Conservation (phyloP, 768 basidiomycete species). For the Zangia roseola region DNA sequence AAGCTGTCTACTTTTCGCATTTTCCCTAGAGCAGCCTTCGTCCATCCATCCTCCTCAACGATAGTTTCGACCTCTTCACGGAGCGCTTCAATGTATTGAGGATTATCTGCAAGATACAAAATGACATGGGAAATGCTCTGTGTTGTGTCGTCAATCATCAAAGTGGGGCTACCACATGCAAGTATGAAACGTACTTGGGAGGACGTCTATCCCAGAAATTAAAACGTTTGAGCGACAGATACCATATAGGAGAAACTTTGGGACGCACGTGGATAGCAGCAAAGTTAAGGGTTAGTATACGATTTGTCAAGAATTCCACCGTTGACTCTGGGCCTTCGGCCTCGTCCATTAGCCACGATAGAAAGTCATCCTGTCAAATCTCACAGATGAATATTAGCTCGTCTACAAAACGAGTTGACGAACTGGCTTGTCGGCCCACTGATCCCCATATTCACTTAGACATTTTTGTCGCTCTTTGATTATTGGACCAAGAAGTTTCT, state of each 20-base stretch:
- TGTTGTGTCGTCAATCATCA: neutral
- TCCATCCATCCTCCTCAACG: constrained; percentile 30
- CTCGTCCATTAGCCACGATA: constrained; percentile 33
- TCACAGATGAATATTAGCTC: neutral
- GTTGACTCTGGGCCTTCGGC: constrained; percentile 21
- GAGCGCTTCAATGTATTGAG: constrained; percentile 34
- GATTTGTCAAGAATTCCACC: constrained; percentile 19
- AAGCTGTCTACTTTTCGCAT: constrained; percentile 43
- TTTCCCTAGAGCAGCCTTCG: constrained; percentile 24
- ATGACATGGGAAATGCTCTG: constrained; percentile 37
- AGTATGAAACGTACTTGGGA: constrained; percentile 9
- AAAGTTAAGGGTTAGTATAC: constrained; percentile 16
- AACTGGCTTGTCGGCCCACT: constrained; percentile 35
- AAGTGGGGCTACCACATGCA: too few species aligned
- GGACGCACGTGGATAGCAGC: constrained; percentile 13
- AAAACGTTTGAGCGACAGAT: neutral
- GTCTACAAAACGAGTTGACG: neutral
- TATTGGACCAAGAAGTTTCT: constrained; percentile 26
- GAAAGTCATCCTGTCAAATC: constrained; percentile 30
- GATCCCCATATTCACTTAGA: constrained; percentile 21
- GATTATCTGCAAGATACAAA: constrained; percentile 35
- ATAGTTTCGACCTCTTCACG: constrained; percentile 38
- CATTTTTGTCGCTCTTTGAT: constrained; percentile 28
- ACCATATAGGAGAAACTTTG: neutral
- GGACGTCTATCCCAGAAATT: constrained; percentile 12